Conservation (phyloP, 2,329 filamentous ascomycete genomes). For the Beauveria asiatica region DNA sequence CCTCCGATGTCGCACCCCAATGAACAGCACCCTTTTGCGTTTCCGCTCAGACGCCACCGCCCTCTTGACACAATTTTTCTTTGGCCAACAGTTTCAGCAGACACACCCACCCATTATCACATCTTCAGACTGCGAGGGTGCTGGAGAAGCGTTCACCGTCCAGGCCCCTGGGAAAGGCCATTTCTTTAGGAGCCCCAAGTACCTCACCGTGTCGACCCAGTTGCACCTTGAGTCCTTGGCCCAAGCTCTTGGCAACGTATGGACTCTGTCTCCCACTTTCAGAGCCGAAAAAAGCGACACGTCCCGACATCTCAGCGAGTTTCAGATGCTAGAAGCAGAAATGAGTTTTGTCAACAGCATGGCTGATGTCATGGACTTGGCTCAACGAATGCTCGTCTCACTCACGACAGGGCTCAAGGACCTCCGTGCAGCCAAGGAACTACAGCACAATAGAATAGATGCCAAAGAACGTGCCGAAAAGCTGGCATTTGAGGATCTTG, state of each 20-base stretch:
- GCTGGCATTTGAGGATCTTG: conserved; percentile 34
- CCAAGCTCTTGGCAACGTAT: conserved; percentile 81
- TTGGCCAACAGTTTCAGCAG: conserved; percentile 61
- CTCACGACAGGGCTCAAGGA: conserved; percentile 31
- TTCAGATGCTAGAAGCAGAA: conserved; percentile 97
- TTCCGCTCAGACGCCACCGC: conserved; percentile 75
- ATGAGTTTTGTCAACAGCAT: conserved; percentile 68
- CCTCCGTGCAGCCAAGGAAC: conserved; percentile 36
- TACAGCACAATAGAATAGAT: conserved; percentile 28
- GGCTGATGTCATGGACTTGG: conserved; percentile 64
- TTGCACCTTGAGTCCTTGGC: conserved; percentile 88
- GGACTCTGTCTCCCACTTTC: conserved; percentile 90
- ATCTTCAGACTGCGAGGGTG: conserved; percentile 94
- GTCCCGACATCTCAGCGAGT: conserved; percentile 87
- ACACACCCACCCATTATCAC: conserved; percentile 92
- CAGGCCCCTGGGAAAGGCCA: conserved; percentile 31
- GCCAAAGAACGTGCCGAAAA: conserved; percentile 31
- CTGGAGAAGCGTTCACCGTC: conserved; percentile 84
- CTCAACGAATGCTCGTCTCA: conserved; percentile 66
- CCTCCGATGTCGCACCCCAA: conserved; percentile 70
- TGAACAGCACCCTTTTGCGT: conserved; percentile 71
- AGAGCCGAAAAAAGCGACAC: conserved; percentile 91
- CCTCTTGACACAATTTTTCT: conserved; percentile 68
- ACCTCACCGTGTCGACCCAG: conserved; percentile 90
- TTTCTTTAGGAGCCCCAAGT: conserved; percentile 85